phyloP scores from a whole-genome alignment of 2,329 filamentous ascomycete genomes.

The Colletotrichum sp. region DNA sequence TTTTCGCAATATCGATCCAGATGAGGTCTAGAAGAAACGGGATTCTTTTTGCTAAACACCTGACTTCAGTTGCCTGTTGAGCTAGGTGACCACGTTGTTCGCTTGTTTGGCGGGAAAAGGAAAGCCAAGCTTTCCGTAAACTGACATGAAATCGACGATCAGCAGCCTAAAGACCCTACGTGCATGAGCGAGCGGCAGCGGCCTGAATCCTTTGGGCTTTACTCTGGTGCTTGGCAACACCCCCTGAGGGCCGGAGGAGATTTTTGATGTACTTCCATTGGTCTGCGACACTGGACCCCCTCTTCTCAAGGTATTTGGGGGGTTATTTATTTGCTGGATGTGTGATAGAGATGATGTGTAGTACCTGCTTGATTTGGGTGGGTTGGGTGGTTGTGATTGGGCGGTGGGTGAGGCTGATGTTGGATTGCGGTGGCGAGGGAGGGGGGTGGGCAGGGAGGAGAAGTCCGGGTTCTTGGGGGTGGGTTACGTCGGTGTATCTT shows the following conservation, averaged over 20 bases:
- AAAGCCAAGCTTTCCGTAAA: background rate
- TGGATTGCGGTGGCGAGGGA: background rate
- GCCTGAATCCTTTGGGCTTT: background rate
- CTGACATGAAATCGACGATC: background rate
- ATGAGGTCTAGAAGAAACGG: too few species aligned
- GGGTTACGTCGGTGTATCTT: background rate
- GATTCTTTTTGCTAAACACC: background rate
- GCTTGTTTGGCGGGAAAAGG: too few species aligned
- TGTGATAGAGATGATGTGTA: background rate
- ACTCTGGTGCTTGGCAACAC: background rate
- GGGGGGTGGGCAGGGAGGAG: background rate
- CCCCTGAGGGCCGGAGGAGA: too few species aligned
- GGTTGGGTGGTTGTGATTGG: background rate
- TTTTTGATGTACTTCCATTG: background rate
- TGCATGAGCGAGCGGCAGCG: background rate
- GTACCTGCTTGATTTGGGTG: background rate
- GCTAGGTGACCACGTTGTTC: too few species aligned
- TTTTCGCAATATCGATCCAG: too few species aligned
- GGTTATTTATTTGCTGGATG: too few species aligned
- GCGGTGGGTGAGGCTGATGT: background rate
- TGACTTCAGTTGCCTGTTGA: too few species aligned
- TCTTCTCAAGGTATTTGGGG: too few species aligned
- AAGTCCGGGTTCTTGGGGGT: background rate
- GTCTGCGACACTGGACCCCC: background rate
- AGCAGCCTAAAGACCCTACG: background rate